Conservation (phyloP, 164 flowering plant genomes). For the Aristolochia contorta region DNA sequence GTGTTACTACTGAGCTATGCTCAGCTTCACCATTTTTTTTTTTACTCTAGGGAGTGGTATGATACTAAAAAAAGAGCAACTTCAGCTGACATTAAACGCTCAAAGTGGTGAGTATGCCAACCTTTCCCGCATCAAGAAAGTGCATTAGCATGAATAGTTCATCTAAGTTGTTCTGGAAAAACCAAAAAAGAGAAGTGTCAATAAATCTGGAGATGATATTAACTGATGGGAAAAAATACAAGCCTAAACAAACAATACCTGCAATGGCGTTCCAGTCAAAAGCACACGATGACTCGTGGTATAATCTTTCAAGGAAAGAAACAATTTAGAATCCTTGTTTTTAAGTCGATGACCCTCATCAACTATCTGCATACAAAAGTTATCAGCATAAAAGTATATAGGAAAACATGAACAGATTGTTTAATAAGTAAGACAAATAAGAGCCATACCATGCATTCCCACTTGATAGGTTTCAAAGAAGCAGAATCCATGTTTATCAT, state of each 20-base stretch:
- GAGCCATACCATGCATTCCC: constrained; percentile 83
- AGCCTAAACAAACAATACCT: constrained; percentile 32
- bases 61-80: background rate
- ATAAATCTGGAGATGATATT: background rate
- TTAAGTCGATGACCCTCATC: constrained; percentile 99
- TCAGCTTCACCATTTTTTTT: no score
- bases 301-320: constrained; percentile 69
- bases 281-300: constrained; percentile 74
- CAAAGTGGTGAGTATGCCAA: constrained; percentile 20
- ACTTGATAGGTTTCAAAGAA: constrained; percentile 73
- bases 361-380: constrained; percentile 50
- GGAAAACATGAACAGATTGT: background rate
- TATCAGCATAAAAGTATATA: constrained; percentile 10
- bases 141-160: constrained; percentile 99
- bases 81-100: background rate
- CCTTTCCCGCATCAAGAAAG: constrained; percentile 99
- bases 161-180: constrained; percentile 89
- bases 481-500: constrained; percentile 77
- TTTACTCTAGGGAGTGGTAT: background rate
- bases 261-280: constrained; percentile 95
- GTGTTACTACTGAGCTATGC: no score
- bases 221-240: background rate
- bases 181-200: constrained; percentile 7
- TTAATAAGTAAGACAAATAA: background rate
- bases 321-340: constrained; percentile 93